Base-by-base conservation (phyloP, 495 filamentous ascomycete species). In the Rostrohypoxylon terebratum region DNA sequence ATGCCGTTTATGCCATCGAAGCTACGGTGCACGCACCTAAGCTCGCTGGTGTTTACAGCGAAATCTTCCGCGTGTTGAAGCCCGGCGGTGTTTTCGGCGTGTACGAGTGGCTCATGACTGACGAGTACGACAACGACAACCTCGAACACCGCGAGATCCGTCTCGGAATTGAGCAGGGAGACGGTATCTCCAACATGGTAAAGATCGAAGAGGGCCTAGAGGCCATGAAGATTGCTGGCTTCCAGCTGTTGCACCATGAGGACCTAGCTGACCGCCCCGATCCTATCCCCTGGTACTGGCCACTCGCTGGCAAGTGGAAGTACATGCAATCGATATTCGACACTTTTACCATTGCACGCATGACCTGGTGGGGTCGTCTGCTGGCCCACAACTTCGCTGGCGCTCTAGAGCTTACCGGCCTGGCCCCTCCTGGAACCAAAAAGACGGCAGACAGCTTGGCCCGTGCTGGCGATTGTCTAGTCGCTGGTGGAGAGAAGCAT, bases 41-140 rank as follows among this genome's bases (percentile, higher is more conserved):
- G 73, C 89, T 99, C n/a, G 93, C 92, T 68, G 96, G 94, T 66
- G 94, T 99, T 58, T 99, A 99, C 83, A 88, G 86, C 79, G 90
- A 99, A 80, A 98, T 98, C 78, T 92, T 90, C 88, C 92, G 94
- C 33, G 96, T 98, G 45, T 85, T 99, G 55, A 99, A 98, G 87
- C 96, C 96, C 51, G 96, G 96, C 58, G 96, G 96, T 77, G 87
- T 92, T 61, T 99, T 99, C 75, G 96, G 96, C 77, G 96, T 98
- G 40, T 98, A 98, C 85, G 96, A 99, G 81, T 99, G 96, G 96
- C 86, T 99, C 71, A 99, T 99, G 96, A 98, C 95, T 42, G 95
- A 98, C 75, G 83, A 90, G 2, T 99, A 98, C 84, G 92, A 99
- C 84, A 95, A 96, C 77, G 81, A 90, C 59, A 93, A 98, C 85